Percentiles rank a stretch among this genome's conserved stretches.
phyloP scores from a whole-genome alignment of 257 asterid species.

The Anisodus acutangulus region DNA sequence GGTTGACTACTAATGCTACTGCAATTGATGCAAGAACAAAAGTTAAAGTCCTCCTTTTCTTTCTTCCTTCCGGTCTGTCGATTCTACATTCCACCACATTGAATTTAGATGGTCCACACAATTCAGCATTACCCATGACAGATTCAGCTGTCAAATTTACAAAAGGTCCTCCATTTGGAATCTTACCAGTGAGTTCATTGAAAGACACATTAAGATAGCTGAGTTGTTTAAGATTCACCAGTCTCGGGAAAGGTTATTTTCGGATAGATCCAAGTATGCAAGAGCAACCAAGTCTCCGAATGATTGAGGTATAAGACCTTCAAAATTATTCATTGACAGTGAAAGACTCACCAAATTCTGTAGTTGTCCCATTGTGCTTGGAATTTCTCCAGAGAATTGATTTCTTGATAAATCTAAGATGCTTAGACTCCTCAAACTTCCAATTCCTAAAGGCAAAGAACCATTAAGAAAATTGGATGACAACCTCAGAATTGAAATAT shows the following conservation, averaged over 20 bases:
- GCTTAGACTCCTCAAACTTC: neutral
- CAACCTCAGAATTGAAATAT: constrained; percentile 19
- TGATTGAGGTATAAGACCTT: constrained; percentile 31
- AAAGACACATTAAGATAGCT: constrained; percentile 29
- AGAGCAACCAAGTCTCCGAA: constrained; percentile 26
- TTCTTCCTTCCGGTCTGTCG: neutral
- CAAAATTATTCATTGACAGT: constrained; percentile 29
- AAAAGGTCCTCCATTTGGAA: constrained; percentile 32
- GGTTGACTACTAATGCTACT: neutral
- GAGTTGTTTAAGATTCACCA: constrained; percentile 17
- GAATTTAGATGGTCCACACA: constrained; percentile 29
- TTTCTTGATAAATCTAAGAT: constrained; percentile 17
- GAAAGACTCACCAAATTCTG: neutral
- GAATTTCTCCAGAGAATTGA: constrained; percentile 27
- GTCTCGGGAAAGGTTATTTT: constrained; percentile 4
- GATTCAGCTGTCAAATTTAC: constrained; percentile 22
- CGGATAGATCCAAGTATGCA: constrained; percentile 23
- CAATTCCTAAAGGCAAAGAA: constrained; percentile 16
- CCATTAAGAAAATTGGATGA: neutral
- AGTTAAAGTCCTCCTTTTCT: neutral
- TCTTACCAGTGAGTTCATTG: constrained; percentile 28
- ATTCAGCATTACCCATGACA: neutral
- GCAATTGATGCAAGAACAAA: neutral
- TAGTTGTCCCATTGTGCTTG: constrained; percentile 21
- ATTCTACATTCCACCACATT: neutral